A percentile compares a stretch with the other conserved stretches of the same genome.
Conservation (phyloP, 441 rosid species). For the Melastoma candidum region DNA sequence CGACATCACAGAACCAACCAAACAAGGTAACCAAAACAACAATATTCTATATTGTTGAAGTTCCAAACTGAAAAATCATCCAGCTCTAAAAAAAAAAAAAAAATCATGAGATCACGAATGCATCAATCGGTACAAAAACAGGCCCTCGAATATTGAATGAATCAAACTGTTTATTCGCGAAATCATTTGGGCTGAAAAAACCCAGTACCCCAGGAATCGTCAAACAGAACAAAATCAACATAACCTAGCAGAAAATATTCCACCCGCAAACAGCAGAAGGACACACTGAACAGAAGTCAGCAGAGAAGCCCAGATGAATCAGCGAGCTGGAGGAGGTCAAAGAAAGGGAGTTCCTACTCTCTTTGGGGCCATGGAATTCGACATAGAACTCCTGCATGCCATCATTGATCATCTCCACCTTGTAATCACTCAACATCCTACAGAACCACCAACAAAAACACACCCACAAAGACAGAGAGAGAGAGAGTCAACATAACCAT, state of each 20-base stretch:
- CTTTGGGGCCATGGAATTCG: constrained; percentile 69
- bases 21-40: constrained; percentile 13
- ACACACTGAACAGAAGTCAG: constrained; percentile 14
- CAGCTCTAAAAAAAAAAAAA: constrained; percentile 4
- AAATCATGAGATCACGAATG: neutral
- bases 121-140: too few species aligned
- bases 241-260: too few species aligned
- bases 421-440: constrained; percentile 78
- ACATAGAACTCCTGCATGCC: constrained; percentile 71
- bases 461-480: too few species aligned
- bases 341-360: constrained; percentile 34
- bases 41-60: constrained; percentile 18
- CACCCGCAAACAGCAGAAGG: neutral
- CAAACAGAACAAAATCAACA: too few species aligned
- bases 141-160: too few species aligned
- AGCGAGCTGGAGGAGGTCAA: constrained; percentile 7
- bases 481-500: too few species aligned
- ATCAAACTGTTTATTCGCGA: too few species aligned
- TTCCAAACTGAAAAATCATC: constrained; percentile 13
- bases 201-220: too few species aligned
- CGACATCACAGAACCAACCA: constrained; percentile 14
- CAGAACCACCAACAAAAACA: constrained; percentile 21
- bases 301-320: neutral
- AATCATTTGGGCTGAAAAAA: too few species aligned
- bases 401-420: constrained; percentile 76